Evolutionary conservation across 176 grass and related monocot genomes (phyloP).

Genomic region (Juncus inflexus): DNA sequence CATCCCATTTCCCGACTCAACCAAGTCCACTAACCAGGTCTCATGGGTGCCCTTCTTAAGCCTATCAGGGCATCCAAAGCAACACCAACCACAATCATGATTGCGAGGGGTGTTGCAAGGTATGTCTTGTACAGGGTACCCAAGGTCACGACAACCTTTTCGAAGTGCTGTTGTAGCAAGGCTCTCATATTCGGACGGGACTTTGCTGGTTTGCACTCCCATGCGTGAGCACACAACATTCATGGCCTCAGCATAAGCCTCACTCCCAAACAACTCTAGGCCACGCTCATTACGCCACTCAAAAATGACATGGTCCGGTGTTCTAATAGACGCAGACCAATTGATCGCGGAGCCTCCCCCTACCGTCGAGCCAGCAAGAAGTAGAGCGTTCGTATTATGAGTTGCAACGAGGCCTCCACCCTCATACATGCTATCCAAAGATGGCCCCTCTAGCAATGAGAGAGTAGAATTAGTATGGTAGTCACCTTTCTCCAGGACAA

Average conservation of each 20-base stretch:
- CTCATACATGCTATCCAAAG: slow-evolving; percentile 63
- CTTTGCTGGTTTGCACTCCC: slow-evolving; percentile 35
- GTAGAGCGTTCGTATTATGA: slow-evolving; percentile 22
- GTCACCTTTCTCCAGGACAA: slow-evolving; percentile 74
- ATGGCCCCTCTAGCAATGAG: slow-evolving; percentile 59
- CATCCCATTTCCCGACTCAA: slow-evolving; percentile 43
- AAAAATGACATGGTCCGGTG: slow-evolving; percentile 42
- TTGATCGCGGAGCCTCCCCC: slow-evolving; percentile 81
- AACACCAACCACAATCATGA: slow-evolving; percentile 71
- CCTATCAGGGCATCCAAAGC: slow-evolving; percentile 55
- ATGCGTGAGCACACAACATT: slow-evolving; percentile 58
- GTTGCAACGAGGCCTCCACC: slow-evolving; percentile 45
- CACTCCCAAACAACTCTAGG: slow-evolving; percentile 43
- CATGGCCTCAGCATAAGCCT: slow-evolving; percentile 60
- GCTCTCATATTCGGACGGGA: slow-evolving; percentile 37
- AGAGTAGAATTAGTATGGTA: slow-evolving; percentile 61
- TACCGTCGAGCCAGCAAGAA: slow-evolving; percentile 67
- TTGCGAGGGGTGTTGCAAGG: slow-evolving; percentile 56
- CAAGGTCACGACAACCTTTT: slow-evolving; percentile 61
- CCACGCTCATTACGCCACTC: slow-evolving; percentile 50
- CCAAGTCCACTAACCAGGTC: slow-evolving; percentile 77
- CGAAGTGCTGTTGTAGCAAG: slow-evolving; percentile 71
- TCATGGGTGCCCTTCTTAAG: slow-evolving; percentile 73
- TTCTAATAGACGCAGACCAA: slow-evolving; percentile 78
- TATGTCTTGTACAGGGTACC: slow-evolving; percentile 47